These are phyloP conservation scores for Blastobotrys illinoisensis DNA, from an alignment of 1,139 yeast genomes.

Conservation along the genomic window DNA sequence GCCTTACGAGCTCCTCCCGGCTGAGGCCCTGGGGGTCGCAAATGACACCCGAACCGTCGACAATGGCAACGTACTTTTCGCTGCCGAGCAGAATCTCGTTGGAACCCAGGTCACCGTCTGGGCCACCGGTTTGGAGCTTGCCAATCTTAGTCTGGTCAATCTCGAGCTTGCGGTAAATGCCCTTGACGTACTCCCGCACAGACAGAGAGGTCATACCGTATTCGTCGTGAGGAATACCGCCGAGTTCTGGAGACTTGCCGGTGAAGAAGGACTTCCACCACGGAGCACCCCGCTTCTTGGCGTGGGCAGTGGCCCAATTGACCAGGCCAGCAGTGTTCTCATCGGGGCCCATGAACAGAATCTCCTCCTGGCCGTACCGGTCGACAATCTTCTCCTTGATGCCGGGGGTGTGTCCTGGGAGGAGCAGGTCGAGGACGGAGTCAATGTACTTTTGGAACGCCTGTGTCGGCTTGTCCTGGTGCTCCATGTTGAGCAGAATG, in stretches of 20 bases:
- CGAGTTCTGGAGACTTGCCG: constrained; percentile 85
- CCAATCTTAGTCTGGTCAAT: constrained; percentile 55
- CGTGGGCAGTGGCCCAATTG: constrained; percentile 98
- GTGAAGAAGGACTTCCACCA: constrained; percentile 99
- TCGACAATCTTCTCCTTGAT: constrained; percentile 84
- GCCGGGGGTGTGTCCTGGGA: constrained; percentile 66
- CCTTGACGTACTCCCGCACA: constrained; percentile 87
- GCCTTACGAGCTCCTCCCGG: constrained; percentile 66
- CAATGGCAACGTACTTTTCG: constrained; percentile 81
- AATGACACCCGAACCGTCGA: constrained; percentile 94
- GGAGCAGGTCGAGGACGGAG: constrained; percentile 77
- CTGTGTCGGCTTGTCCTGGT: constrained; percentile 76
- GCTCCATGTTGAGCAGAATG: constrained; percentile 67
- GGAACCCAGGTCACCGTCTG: constrained; percentile 97
- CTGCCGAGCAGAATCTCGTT: constrained; percentile 85
- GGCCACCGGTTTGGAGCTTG: constrained; percentile 97
- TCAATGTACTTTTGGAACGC: constrained; percentile 93
- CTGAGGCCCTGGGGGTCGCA: constrained; percentile 89
- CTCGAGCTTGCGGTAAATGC: constrained; percentile 74
- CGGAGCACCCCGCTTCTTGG: constrained; percentile 87
- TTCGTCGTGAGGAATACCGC: constrained; percentile 98
- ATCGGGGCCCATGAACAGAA: constrained; percentile 95
- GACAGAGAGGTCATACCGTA: constrained; percentile 97
- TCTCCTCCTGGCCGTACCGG: constrained; percentile 76
- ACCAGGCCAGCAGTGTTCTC: constrained; percentile 96